Evolutionary conservation across 441 rosid species (phyloP).

Genomic region (Pelargonium australe): DNA sequence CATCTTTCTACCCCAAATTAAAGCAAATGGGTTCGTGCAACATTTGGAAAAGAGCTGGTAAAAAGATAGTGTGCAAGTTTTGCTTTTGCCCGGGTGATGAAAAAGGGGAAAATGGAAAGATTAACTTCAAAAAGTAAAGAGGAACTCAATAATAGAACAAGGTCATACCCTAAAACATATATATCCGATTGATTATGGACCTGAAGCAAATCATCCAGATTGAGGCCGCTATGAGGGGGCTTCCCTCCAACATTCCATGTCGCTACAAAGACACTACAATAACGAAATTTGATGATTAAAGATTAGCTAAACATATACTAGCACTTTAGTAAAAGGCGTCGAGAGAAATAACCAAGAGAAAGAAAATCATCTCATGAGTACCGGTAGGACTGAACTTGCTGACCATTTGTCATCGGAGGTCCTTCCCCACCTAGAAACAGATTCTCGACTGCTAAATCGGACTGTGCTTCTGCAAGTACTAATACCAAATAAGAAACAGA

Average conservation of each 20-base stretch:
- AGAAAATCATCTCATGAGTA: conserved; percentile 21
- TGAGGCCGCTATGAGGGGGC: conserved; percentile 44
- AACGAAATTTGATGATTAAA: not conserved
- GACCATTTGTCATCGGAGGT: conserved; percentile 34
- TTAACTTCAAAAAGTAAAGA: too few species aligned
- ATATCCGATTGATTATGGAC: conserved; percentile 29
- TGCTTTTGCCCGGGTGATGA: too few species aligned
- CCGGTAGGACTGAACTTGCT: conserved; percentile 50
- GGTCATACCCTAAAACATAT: conserved; percentile 32
- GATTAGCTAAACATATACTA: not conserved
- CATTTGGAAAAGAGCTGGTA: too few species aligned
- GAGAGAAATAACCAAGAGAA: not conserved
- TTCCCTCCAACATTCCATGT: conserved; percentile 80
- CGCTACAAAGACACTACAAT: conserved; percentile 50
- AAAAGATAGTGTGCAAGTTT: too few species aligned
- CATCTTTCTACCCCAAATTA: too few species aligned
- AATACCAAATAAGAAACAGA: conserved; percentile 19
- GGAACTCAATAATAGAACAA: not conserved
- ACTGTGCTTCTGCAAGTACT: conserved; percentile 38
- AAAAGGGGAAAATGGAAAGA: too few species aligned
- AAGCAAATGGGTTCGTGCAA: too few species aligned
- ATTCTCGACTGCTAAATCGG: conserved; percentile 37
- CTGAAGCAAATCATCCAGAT: conserved; percentile 48
- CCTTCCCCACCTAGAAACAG: conserved; percentile 32
- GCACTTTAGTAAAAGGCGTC: not conserved